These are phyloP conservation scores for Claviceps pazoutovae DNA, from an alignment of 2,329 filamentous ascomycete genomes.

Conservation along the genomic window DNA sequence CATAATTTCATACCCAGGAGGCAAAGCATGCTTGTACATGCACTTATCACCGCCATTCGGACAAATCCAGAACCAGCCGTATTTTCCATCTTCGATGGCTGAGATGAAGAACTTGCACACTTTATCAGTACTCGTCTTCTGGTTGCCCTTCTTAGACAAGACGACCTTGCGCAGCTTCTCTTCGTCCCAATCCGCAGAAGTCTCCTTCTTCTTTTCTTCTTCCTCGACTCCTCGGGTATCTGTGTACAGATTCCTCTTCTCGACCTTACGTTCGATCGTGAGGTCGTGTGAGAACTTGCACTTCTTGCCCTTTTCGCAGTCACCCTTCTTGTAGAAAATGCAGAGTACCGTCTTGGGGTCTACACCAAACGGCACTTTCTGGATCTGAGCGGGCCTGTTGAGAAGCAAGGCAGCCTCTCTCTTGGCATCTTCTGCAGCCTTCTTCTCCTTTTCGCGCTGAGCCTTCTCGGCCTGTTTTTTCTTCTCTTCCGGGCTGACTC, in stretches of 20 bases:
- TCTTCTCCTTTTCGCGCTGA: conserved; percentile 72
- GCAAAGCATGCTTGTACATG: conserved; percentile 95
- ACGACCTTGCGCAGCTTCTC: conserved; percentile 87
- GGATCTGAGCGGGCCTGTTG: conserved; percentile 84
- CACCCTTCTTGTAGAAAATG: conserved; percentile 92
- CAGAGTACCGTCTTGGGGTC: conserved; percentile 96
- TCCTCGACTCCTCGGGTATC: conserved; percentile 61
- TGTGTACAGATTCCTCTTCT: conserved; percentile 84
- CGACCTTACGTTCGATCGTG: conserved; percentile 75
- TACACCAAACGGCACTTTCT: conserved; percentile 95
- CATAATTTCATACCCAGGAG: conserved; percentile 60
- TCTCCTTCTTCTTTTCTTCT: conserved; percentile 75
- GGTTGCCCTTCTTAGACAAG: conserved; percentile 92
- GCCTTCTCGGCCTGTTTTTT: conserved; percentile 55
- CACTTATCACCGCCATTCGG: conserved; percentile 94
- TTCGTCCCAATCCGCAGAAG: conserved; percentile 94
- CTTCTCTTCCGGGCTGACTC: conserved; percentile 80
- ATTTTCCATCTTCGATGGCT: conserved; percentile 95
- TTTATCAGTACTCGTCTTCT: conserved; percentile 88
- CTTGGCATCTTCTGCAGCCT: conserved; percentile 72
- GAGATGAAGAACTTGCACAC: conserved; percentile 98
- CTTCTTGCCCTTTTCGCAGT: conserved; percentile 93
- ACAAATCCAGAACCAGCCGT: conserved; percentile 98
- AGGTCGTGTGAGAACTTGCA: conserved; percentile 97
- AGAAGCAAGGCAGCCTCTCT: conserved; percentile 70